Percentiles rank a stretch among this genome's conserved stretches.
Evolutionary conservation across 225 moss, liverwort and hornwort species (phyloP).

Genomic region (Pseudoscleropodium purum): DNA sequence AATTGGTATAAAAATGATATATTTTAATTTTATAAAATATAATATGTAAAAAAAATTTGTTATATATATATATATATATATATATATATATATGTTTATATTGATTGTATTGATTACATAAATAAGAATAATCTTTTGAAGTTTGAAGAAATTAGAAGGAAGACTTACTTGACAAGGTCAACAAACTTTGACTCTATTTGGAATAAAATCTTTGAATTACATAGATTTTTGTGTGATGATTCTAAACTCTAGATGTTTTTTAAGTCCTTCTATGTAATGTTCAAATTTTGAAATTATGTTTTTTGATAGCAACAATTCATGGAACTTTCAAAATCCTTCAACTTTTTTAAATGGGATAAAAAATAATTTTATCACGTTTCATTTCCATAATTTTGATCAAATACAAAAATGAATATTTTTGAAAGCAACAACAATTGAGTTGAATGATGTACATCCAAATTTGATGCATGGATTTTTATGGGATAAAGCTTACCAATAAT

Average conservation of each 20-base stretch:
- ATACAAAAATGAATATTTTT: not conserved
- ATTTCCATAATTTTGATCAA: not conserved
- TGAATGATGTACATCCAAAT: not conserved
- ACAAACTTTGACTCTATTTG: not conserved
- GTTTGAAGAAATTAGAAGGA: accelerated
- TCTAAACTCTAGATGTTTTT: not conserved
- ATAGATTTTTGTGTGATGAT: not conserved
- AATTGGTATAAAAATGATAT: not conserved
- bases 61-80: no score
- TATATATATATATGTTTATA: no score
- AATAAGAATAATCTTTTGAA: not conserved
- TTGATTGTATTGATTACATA: not conserved
- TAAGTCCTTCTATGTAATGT: not conserved
- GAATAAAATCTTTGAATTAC: no score
- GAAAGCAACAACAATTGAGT: no score
- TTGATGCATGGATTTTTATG: not conserved
- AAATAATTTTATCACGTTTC: no score
- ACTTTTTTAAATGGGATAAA: not conserved
- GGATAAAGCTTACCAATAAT: not conserved
- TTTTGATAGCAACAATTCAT: not conserved
- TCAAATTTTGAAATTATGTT: not conserved
- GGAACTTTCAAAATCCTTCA: not conserved
- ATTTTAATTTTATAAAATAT: not conserved
- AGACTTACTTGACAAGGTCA: not conserved
- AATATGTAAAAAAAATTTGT: accelerated